These are phyloP conservation scores for Spathaspora boniae DNA, from an alignment of 805 yeast species.

Conservation along the genomic window DNA sequence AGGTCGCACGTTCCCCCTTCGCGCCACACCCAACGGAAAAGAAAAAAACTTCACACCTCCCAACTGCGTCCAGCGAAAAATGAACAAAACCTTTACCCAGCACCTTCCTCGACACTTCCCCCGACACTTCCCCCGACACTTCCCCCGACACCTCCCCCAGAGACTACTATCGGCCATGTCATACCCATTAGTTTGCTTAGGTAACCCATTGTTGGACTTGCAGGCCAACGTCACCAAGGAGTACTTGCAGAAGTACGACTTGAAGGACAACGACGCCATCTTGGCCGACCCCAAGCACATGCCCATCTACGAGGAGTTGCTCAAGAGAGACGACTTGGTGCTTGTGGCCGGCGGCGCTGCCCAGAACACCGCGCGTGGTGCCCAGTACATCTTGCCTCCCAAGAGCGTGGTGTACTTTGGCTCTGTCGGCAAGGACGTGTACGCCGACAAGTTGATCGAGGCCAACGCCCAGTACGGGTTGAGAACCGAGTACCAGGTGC, in stretches of 20 bases:
- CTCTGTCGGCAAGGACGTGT: conserved; percentile 90
- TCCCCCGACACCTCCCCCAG: too few species aligned
- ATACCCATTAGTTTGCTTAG: conserved; percentile 75
- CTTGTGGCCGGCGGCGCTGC: conserved; percentile 99
- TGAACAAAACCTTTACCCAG: too few species aligned
- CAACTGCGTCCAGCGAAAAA: too few species aligned
- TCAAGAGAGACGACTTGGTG: conserved; percentile 56
- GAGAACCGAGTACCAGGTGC: conserved; percentile 78
- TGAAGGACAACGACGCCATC: conserved; percentile 93
- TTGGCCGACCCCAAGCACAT: conserved; percentile 78
- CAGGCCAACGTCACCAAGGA: conserved; percentile 70
- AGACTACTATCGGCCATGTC: too few species aligned
- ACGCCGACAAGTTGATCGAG: conserved; percentile 70
- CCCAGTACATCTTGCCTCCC: conserved; percentile 83
- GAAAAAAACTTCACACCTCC: too few species aligned
- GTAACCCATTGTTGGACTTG: conserved; percentile 87
- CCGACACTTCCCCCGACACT: too few species aligned
- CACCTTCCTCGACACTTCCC: too few species aligned
- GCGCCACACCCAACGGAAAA: too few species aligned
- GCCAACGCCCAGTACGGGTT: conserved; percentile 92
- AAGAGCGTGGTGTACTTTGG: conserved; percentile 91
- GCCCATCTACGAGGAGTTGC: conserved; percentile 81
- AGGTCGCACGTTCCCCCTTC: too few species aligned
- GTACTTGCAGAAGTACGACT: conserved; percentile 73
- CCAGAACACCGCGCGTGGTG: conserved; percentile 98